Conservation (phyloP, 768 basidiomycete genomes). For the Russula vinacea region DNA sequence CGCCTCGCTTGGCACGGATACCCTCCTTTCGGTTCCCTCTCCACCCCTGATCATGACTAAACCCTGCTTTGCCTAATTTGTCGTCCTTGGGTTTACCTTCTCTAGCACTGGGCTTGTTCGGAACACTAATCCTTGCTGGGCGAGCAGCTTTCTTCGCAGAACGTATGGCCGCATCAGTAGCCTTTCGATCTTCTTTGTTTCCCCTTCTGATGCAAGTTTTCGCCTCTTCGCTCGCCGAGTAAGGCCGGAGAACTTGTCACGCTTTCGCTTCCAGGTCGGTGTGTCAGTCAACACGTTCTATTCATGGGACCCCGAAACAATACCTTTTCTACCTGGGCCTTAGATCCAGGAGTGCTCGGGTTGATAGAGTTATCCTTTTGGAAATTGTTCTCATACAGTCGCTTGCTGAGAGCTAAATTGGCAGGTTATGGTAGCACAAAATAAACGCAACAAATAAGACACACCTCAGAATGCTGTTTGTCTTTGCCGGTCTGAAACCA, state of each 20-base stretch:
- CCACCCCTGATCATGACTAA: slow-evolving; percentile 59
- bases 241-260: slow-evolving; percentile 76
- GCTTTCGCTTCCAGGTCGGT: slow-evolving; percentile 53
- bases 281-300: slow-evolving; percentile 11
- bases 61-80: slow-evolving; percentile 40
- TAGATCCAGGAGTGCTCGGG: slow-evolving; percentile 35
- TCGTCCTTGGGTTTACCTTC: slow-evolving; percentile 28
- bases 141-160: slow-evolving; percentile 77
- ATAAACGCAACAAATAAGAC: slow-evolving; percentile 14
- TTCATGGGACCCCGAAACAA: neutral
- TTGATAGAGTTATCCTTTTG: slow-evolving; percentile 38
- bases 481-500: slow-evolving; percentile 95
- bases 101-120: slow-evolving; percentile 41
- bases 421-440: slow-evolving; percentile 1
- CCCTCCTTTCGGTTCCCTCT: slow-evolving; percentile 51
- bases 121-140: slow-evolving; percentile 70
- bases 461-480: slow-evolving; percentile 74
- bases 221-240: slow-evolving; percentile 85
- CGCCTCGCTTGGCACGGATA: slow-evolving; percentile 60
- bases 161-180: slow-evolving; percentile 73
- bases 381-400: slow-evolving; percentile 62
- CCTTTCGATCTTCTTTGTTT: slow-evolving; percentile 56
- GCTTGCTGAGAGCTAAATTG: slow-evolving; percentile 66
- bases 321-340: slow-evolving; percentile 39
- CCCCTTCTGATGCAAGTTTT: slow-evolving; percentile 81